Evolutionary conservation across 192 early-diverging fungal species (phyloP).

Genomic region (Tieghemiomyces parasiticus): DNA sequence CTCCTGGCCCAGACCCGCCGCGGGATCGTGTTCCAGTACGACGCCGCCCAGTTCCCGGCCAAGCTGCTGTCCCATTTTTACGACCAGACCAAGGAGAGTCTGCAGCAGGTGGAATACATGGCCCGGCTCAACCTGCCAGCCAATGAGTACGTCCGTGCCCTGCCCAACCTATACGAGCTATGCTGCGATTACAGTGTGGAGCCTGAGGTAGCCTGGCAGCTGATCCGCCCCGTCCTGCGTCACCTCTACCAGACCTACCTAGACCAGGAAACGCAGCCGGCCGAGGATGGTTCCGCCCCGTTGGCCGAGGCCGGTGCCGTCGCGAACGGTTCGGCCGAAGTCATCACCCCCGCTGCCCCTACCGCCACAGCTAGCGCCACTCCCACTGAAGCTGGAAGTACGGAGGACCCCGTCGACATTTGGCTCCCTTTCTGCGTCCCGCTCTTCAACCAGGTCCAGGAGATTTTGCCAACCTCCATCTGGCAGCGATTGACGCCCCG

Average conservation of each 20-base stretch:
- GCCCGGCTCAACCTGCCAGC: slow-evolving; percentile 31
- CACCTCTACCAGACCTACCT: slow-evolving; percentile 12
- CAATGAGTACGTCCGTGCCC: slow-evolving; percentile 24
- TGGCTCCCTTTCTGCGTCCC: slow-evolving; percentile 11
- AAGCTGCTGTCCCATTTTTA: slow-evolving; percentile 39
- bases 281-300: no score
- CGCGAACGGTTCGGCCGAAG: no score
- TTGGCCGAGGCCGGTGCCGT: no score
- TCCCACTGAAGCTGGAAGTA: not conserved
- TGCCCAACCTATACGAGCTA: slow-evolving; percentile 33
- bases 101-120: slow-evolving; percentile 52
- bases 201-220: slow-evolving; percentile 42
- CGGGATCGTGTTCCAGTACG: slow-evolving; percentile 26
- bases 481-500: slow-evolving; percentile 27
- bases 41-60: slow-evolving; percentile 12
- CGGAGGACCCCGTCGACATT: not conserved
- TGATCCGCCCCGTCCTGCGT: slow-evolving; percentile 41
- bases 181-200: slow-evolving; percentile 41
- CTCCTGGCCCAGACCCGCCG: slow-evolving; percentile 44
- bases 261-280: not conserved
- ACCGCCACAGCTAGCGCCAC: not conserved
- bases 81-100: slow-evolving; percentile 42
- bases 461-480: not conserved
- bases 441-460: not conserved
- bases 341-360: not conserved